Evolutionary conservation across 495 filamentous ascomycete species (phyloP).

Genomic region (Penicillium maclennaniae): DNA sequence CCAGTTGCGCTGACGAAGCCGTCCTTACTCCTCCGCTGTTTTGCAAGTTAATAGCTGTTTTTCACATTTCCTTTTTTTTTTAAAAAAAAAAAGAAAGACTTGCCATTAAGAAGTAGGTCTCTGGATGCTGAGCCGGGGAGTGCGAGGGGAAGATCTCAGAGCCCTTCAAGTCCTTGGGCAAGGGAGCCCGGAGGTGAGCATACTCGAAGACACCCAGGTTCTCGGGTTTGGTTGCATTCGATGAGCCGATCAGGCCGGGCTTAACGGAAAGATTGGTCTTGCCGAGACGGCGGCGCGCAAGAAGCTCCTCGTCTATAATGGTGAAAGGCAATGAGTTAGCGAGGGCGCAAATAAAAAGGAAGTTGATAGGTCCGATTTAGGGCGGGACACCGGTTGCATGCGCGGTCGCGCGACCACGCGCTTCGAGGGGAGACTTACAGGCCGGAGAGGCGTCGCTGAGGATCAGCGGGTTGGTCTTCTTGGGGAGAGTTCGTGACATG

Average conservation of each 20-base stretch:
- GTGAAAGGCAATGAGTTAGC: slow-evolving; percentile 26
- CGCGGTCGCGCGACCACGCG: slow-evolving; percentile 22
- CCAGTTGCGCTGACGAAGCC: slow-evolving; percentile 93
- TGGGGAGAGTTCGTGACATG: slow-evolving; percentile 69
- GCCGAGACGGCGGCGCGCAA: slow-evolving; percentile 79
- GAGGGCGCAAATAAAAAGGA: background rate
- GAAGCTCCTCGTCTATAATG: slow-evolving; percentile 69
- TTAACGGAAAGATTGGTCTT: slow-evolving; percentile 88
- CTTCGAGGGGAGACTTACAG: slow-evolving; percentile 43
- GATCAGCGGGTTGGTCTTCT: slow-evolving; percentile 72
- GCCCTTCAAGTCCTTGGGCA: slow-evolving; percentile 78
- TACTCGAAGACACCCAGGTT: slow-evolving; percentile 87
- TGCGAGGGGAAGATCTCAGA: slow-evolving; percentile 86
- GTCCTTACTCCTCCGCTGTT: slow-evolving; percentile 82
- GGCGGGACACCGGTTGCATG: slow-evolving; percentile 9
- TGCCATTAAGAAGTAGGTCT: slow-evolving; percentile 95
- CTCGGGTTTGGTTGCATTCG: slow-evolving; percentile 63
- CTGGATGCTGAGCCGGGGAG: slow-evolving; percentile 54
- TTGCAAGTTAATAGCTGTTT: slow-evolving; percentile 5
- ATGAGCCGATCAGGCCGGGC: slow-evolving; percentile 58
- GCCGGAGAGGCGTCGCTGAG: slow-evolving; percentile 63
- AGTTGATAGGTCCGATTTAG: slow-evolving; percentile 4
- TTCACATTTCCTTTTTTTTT: background rate
- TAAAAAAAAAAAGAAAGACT: slow-evolving; percentile 22
- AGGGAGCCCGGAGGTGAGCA: slow-evolving; percentile 85